Percentiles rank a stretch among this genome's conserved stretches.
phyloP scores from a whole-genome alignment of 257 asterid species.

The Scutellaria minor region DNA sequence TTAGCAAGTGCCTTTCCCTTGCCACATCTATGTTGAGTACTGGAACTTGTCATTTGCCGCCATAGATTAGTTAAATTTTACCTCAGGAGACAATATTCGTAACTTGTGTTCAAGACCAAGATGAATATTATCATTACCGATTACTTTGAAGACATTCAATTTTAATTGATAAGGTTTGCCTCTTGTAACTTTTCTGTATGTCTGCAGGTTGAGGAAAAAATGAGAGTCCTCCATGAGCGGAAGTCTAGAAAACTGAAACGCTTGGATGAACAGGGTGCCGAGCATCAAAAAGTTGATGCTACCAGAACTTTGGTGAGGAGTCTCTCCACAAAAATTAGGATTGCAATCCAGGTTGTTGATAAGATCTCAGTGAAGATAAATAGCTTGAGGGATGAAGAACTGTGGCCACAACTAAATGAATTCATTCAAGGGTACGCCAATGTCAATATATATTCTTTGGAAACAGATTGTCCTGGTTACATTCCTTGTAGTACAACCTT shows the following conservation, averaged over 20 bases:
- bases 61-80: neutral
- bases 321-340: conserved; percentile 84
- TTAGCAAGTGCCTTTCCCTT: neutral
- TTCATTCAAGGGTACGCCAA: conserved; percentile 78
- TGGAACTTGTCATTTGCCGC: neutral
- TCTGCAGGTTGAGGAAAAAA: conserved; percentile 88
- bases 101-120: conserved; percentile 7
- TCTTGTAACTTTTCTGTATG: conserved; percentile 17
- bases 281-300: conserved; percentile 72
- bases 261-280: conserved; percentile 87
- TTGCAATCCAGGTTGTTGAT: conserved; percentile 93
- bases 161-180: conserved; percentile 20
- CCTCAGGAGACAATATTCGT: neutral
- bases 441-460: neutral
- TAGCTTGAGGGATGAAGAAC: conserved; percentile 80
- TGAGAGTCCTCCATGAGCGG: conserved; percentile 79
- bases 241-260: conserved; percentile 68
- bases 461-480: conserved; percentile 24
- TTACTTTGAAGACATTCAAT: conserved; percentile 16
- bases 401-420: conserved; percentile 91
- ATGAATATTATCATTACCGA: neutral
- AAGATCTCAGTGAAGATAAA: conserved; percentile 87
- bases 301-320: conserved; percentile 74
- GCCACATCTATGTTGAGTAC: neutral
- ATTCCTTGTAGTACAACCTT: neutral